These are phyloP conservation scores for Prunus davidiana DNA, from an alignment of 306 rosid genomes.

Conservation along the genomic window DNA sequence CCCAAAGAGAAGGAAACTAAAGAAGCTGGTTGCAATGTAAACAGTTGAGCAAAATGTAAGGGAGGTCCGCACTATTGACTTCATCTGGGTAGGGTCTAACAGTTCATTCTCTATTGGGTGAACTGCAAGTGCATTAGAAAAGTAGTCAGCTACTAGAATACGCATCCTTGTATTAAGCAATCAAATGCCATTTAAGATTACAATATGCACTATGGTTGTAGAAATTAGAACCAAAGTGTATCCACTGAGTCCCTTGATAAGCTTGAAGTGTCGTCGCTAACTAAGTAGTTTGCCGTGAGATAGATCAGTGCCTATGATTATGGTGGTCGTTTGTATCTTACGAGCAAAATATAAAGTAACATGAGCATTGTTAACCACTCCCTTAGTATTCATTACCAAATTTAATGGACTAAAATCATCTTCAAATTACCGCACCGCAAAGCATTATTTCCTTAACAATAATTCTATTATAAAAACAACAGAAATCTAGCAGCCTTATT, in stretches of 20 bases:
- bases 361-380: neutral
- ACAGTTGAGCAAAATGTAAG: slow-evolving; percentile 51
- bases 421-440: neutral
- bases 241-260: neutral
- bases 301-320: neutral
- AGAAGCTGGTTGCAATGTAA: slow-evolving; percentile 59
- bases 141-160: neutral
- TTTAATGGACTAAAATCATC: neutral
- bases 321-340: neutral
- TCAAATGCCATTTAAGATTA: neutral
- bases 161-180: neutral
- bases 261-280: neutral
- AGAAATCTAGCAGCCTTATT: neutral
- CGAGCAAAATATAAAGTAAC: neutral
- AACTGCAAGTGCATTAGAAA: slow-evolving; percentile 38
- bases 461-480: neutral
- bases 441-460: neutral
- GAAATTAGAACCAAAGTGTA: neutral
- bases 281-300: neutral
- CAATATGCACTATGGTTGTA: neutral
- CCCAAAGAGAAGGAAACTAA: slow-evolving; percentile 63
- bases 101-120: slow-evolving; percentile 66
- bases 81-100: slow-evolving; percentile 49
- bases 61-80: slow-evolving; percentile 46
- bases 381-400: neutral